Percentiles rank a stretch among this genome's conserved stretches.
These are phyloP conservation scores for Beauveria sp. DNA, from an alignment of 2,329 filamentous ascomycete genomes.

Conservation along the genomic window DNA sequence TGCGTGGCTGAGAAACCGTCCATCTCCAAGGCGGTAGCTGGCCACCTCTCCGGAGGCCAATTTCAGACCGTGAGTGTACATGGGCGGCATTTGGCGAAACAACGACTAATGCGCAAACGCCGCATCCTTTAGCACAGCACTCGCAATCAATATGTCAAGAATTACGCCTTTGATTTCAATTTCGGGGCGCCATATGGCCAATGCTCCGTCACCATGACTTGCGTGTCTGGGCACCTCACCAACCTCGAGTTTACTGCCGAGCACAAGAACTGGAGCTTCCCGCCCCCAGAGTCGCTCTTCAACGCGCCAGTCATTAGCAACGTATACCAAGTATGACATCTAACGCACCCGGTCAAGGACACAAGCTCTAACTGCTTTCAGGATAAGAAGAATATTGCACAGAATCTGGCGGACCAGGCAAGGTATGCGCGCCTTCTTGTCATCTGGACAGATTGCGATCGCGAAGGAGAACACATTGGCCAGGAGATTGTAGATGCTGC, in stretches of 20 bases:
- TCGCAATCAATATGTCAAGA: constrained; percentile 75
- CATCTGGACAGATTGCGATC: constrained; percentile 98
- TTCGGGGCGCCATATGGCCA: constrained; percentile 75
- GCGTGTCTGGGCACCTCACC: constrained; percentile 82
- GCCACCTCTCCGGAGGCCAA: constrained; percentile 74
- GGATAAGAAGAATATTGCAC: constrained; percentile 73
- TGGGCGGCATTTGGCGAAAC: constrained; percentile 16
- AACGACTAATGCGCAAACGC: background rate
- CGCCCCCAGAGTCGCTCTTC: constrained; percentile 76
- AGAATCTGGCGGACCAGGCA: constrained; percentile 78
- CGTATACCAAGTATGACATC: constrained; percentile 53
- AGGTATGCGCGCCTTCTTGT: constrained; percentile 66
- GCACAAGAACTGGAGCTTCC: constrained; percentile 74
- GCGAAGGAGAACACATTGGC: constrained; percentile 95
- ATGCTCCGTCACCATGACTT: constrained; percentile 88
- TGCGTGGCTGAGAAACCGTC: constrained; percentile 68
- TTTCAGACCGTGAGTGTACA: constrained; percentile 55
- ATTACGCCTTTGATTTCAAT: constrained; percentile 85
- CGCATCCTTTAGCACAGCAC: constrained; percentile 51
- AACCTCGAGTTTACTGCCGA: constrained; percentile 66
- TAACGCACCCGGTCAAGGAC: no score
- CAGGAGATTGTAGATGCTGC: constrained; percentile 82
- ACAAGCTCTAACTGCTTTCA: constrained; percentile 26
- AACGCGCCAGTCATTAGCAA: constrained; percentile 65
- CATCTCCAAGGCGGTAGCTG: constrained; percentile 88